These are phyloP conservation scores for Cephalotrichum gorgonifer DNA, from an alignment of 2,329 filamentous ascomycete genomes.

Conservation along the genomic window DNA sequence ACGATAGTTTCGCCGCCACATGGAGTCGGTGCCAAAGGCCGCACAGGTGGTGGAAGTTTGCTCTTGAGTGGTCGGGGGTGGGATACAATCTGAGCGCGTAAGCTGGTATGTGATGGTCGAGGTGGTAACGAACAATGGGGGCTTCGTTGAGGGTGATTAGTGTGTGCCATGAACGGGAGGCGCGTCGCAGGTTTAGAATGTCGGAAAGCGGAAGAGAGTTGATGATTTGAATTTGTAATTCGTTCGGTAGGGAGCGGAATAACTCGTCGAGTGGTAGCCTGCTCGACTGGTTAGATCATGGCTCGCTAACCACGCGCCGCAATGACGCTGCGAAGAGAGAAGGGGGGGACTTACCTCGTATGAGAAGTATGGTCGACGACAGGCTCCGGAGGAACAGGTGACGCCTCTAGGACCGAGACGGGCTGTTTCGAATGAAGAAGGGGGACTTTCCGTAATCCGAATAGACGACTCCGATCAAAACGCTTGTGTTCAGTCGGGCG, in stretches of 20 bases:
- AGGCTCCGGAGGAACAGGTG: neutral
- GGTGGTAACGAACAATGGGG: constrained; percentile 50
- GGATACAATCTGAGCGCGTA: constrained; percentile 53
- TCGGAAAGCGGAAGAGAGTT: constrained; percentile 49
- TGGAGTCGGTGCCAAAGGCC: constrained; percentile 57
- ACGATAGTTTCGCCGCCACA: constrained; percentile 51
- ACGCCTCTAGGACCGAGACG: neutral
- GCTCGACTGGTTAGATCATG: constrained; percentile 12
- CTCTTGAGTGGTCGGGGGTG: constrained; percentile 29
- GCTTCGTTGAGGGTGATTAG: constrained; percentile 50
- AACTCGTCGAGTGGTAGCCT: constrained; percentile 42
- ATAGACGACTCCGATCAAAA: constrained; percentile 26
- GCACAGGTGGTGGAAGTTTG: constrained; percentile 52
- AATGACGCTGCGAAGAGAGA: too few species aligned
- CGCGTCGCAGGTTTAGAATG: constrained; percentile 46
- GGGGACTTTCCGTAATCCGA: constrained; percentile 27
- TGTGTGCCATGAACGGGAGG: constrained; percentile 48
- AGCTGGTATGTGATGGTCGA: constrained; percentile 47
- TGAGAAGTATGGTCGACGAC: neutral
- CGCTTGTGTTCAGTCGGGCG: constrained; percentile 22
- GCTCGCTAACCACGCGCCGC: too few species aligned
- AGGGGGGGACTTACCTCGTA: constrained; percentile 3
- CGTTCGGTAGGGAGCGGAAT: constrained; percentile 48
- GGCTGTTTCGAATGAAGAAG: constrained; percentile 23
- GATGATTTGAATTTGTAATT: constrained; percentile 54